Base-by-base conservation (phyloP, 1,139 yeast genomes). In the Pichia sp. region DNA sequence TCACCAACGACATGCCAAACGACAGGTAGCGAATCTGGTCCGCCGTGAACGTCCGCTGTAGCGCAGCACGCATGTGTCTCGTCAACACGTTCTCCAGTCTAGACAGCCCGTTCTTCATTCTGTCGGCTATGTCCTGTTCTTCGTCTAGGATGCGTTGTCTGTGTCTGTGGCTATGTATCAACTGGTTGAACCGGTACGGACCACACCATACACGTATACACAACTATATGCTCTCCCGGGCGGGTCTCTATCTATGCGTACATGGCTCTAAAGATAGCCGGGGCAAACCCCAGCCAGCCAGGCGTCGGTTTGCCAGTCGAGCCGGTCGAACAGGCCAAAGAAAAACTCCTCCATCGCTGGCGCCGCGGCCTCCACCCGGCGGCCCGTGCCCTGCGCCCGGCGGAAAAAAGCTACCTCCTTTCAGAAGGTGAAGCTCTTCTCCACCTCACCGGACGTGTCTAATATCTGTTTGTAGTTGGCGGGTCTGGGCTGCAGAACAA, bases 71-170 rank as follows among this genome's bases (percentile, higher is more conserved):
- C 10, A 74, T 62, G 51, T 73, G 75, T 32, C 65, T 64, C 0
- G 80, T 75, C 26, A 76, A 66, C 15, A 62, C 63, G 32, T 67
- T 69, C 58, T 76, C 80, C 8, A 75, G 45, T 1, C 60, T 49
- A 0, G 76, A 73, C 11, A 72, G 46, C 6, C 58, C 59, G 10
- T 57, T 52, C 59, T 60, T 59, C 45, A 29, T 48, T n/a, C 23
- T 26, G 29, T 6, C 34, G 34, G 7, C 29, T 26, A 4, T 26
- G 29, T 26, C 7, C 29, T 26, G 29, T 26, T 26, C 29, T 26
- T 26, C 29, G 29, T 26, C 7, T 26, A 26, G 29, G 29, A 26
- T 26, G 29, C 29, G 29, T 26, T 47, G 19, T 38, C 34, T 31
- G 13, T n/a, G 16, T 8, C 41, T 38, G 41, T 38, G 8, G 8